These are phyloP conservation scores for Penicillium coffeae DNA, from an alignment of 495 filamentous ascomycete genomes.

Conservation along the genomic window DNA sequence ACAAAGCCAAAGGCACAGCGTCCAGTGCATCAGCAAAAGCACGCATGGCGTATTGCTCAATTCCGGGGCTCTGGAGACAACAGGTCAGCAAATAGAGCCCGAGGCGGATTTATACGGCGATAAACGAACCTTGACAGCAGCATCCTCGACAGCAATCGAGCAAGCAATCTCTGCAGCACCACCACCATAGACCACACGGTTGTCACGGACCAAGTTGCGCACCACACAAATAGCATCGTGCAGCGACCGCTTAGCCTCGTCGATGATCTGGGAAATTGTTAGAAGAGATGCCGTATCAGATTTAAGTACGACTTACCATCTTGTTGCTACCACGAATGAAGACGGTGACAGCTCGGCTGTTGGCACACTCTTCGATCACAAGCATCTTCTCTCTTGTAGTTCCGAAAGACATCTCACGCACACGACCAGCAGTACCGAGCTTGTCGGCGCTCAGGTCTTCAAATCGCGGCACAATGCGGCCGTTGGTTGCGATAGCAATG, in stretches of 20 bases:
- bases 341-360: constrained; percentile 91
- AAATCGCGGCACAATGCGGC: constrained; percentile 94
- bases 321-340: constrained; percentile 98
- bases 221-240: constrained; percentile 98
- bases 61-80: constrained; percentile 66
- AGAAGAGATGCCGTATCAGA: background rate
- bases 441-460: constrained; percentile 90
- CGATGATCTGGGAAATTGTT: constrained; percentile 69
- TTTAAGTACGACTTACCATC: constrained; percentile 63
- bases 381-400: constrained; percentile 99
- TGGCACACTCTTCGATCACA: constrained; percentile 98
- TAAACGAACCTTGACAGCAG: constrained; percentile 69
- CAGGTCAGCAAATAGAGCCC: background rate
- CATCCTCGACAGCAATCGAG: constrained; percentile 92
- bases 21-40: constrained; percentile 96
- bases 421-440: constrained; percentile 82
- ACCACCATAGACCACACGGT: constrained; percentile 97
- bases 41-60: constrained; percentile 98
- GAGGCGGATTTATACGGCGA: no score
- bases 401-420: constrained; percentile 92
- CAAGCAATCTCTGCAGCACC: constrained; percentile 98
- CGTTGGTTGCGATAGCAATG: constrained; percentile 97
- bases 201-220: constrained; percentile 91
- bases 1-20: constrained; percentile 90
- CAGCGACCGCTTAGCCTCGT: constrained; percentile 95